Evolutionary conservation across 768 basidiomycete species (phyloP).

Genomic region (Sporobolomyces phaffii): DNA sequence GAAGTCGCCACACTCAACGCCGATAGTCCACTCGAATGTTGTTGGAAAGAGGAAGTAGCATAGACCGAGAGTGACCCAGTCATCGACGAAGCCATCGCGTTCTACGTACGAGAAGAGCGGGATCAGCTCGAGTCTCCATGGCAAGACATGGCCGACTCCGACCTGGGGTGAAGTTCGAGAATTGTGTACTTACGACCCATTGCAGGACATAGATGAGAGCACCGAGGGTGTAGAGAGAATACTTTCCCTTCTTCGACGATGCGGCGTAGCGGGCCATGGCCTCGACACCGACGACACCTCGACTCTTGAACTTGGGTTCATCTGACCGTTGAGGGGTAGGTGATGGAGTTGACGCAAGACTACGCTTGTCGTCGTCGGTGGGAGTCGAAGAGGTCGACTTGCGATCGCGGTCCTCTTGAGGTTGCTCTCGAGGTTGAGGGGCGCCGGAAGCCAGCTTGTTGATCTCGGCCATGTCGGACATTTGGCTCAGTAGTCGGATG

Average conservation of each 20-base stretch:
- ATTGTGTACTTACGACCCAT: conserved; percentile 22
- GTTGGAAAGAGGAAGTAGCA: conserved; percentile 44
- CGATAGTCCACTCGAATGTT: conserved; percentile 43
- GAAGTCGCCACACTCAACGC: conserved; percentile 43
- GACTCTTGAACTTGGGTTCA: conserved; percentile 11
- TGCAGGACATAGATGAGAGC: conserved; percentile 18
- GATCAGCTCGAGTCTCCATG: background rate
- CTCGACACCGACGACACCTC: conserved; percentile 27
- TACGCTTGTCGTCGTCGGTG: background rate
- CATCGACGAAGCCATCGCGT: conserved; percentile 25
- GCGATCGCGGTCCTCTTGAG: background rate
- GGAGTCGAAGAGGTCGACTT: background rate
- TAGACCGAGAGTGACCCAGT: conserved; percentile 35
- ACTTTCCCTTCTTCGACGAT: background rate
- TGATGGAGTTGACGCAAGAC: background rate
- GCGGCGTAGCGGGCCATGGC: conserved; percentile 17
- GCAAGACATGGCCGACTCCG: no score
- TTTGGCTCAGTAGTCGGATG: no score
- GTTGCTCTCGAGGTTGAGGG: background rate
- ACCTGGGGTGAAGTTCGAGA: no score
- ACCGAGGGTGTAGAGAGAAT: background rate
- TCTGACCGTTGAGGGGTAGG: background rate
- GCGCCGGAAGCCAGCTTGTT: background rate
- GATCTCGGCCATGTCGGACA: background rate
- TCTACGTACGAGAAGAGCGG: background rate